Evolutionary conservation across 257 asterid genomes (phyloP).

Genomic region (Scutellaria galericulata): DNA sequence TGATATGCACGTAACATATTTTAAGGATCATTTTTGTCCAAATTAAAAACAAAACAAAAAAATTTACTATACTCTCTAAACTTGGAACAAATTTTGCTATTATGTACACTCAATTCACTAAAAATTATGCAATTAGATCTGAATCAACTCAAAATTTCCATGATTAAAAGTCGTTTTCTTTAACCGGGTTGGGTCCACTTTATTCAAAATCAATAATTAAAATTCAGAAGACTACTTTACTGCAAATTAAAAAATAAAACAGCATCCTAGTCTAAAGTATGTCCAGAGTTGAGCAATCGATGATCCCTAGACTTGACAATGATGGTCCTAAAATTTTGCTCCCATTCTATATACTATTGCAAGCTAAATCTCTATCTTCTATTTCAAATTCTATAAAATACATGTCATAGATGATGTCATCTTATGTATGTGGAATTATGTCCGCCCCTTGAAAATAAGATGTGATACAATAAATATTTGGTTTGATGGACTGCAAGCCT

Average conservation of each 20-base stretch:
- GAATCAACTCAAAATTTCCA: neutral
- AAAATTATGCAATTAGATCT: neutral
- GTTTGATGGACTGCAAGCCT: too few species aligned
- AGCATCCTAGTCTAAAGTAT: neutral
- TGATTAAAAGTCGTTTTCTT: neutral
- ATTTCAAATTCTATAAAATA: too few species aligned
- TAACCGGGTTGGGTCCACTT: neutral
- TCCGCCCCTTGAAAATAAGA: too few species aligned
- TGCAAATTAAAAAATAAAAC: too few species aligned
- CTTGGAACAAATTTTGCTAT: neutral
- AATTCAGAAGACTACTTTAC: neutral
- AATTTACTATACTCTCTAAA: neutral
- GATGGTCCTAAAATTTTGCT: constrained; percentile 18
- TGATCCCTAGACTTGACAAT: constrained; percentile 17
- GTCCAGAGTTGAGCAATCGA: constrained; percentile 1
- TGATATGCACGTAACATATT: too few species aligned
- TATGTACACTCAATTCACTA: neutral
- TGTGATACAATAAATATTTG: too few species aligned
- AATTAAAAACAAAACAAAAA: too few species aligned
- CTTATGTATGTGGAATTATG: too few species aligned
- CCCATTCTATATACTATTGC: neutral
- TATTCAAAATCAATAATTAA: neutral
- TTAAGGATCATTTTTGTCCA: too few species aligned
- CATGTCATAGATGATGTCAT: too few species aligned
- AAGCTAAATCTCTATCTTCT: too few species aligned